Percentiles rank a stretch among this genome's conserved stretches.
phyloP scores from a whole-genome alignment of 352 stramenopile species.

The Phytophthora rubi region DNA sequence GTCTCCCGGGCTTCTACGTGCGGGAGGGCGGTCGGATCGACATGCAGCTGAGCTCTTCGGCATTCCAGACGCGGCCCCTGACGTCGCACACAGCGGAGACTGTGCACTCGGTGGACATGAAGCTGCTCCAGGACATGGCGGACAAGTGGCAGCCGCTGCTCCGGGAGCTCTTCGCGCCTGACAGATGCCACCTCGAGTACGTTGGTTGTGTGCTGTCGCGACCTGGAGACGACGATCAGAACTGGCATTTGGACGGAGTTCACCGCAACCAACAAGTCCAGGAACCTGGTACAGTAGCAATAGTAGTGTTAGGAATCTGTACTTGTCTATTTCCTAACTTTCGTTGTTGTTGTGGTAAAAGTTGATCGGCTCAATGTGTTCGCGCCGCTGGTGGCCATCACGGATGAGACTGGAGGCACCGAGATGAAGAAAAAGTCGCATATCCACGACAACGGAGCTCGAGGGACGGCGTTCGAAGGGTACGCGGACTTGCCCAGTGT shows the following conservation, averaged over 20 bases:
- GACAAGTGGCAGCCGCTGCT: conserved; percentile 39
- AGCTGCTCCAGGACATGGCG: conserved; percentile 41
- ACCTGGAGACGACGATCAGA: conserved; percentile 68
- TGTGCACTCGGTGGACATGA: conserved; percentile 36
- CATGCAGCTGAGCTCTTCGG: conserved; percentile 57
- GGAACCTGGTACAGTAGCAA: conserved; percentile 44
- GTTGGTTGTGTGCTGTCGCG: conserved; percentile 72
- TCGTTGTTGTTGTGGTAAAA: conserved; percentile 20
- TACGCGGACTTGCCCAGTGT: conserved; percentile 63
- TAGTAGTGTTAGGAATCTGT: neutral
- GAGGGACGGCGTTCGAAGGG: conserved; percentile 50
- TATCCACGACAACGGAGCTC: conserved; percentile 43
- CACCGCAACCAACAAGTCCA: conserved; percentile 59
- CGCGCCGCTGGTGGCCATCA: conserved; percentile 66
- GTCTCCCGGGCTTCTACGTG: conserved; percentile 73
- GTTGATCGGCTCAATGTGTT: conserved; percentile 82
- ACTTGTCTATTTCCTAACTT: neutral
- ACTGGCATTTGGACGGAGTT: conserved; percentile 84
- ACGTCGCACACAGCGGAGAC: neutral
- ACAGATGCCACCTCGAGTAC: conserved; percentile 62
- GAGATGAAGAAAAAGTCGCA: conserved; percentile 77
- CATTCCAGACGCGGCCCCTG: conserved; percentile 22
- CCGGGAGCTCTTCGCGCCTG: conserved; percentile 23
- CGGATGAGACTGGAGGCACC: conserved; percentile 52
- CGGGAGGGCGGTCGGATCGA: conserved; percentile 73